These are phyloP conservation scores for Cyclotella kingstonii DNA, from an alignment of 108 stramenopile genomes.

Conservation along the genomic window DNA sequence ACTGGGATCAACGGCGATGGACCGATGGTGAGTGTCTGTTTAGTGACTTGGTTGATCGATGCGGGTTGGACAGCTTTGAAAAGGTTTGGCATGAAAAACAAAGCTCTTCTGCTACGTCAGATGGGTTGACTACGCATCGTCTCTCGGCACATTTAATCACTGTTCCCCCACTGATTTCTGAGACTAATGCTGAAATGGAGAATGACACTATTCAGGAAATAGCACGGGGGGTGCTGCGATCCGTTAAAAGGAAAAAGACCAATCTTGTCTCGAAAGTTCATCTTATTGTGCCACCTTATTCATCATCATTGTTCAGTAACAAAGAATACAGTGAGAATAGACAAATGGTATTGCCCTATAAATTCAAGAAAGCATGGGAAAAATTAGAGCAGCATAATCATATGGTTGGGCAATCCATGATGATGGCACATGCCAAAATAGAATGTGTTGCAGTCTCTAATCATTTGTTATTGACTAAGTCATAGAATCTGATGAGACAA, in stretches of 20 bases:
- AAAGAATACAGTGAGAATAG: not conserved
- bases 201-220: constrained; percentile 27
- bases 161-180: constrained; percentile 11
- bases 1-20: constrained; percentile 41
- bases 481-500: no score
- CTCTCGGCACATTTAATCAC: constrained; percentile 42
- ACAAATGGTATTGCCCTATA: constrained; percentile 1
- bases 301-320: not conserved
- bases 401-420: constrained; percentile 32
- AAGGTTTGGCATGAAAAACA: constrained; percentile 1
- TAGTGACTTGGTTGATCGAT: constrained; percentile 21
- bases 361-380: constrained; percentile 17
- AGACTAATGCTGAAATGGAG: constrained; percentile 15
- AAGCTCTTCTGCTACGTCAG: no score
- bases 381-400: constrained; percentile 38
- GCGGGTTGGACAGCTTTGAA: constrained; percentile 36
- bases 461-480: no score
- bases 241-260: constrained; percentile 16
- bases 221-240: constrained; percentile 25
- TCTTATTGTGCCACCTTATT: constrained; percentile 16
- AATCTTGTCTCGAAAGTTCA: constrained; percentile 7
- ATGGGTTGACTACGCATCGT: constrained; percentile 2
- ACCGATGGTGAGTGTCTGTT: constrained; percentile 47
- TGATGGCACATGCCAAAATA: constrained; percentile 19
- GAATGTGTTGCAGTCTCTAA: constrained; percentile 18